phyloP scores from a whole-genome alignment of 1,139 yeast genomes.

The Scheffersomyces insectosa region DNA sequence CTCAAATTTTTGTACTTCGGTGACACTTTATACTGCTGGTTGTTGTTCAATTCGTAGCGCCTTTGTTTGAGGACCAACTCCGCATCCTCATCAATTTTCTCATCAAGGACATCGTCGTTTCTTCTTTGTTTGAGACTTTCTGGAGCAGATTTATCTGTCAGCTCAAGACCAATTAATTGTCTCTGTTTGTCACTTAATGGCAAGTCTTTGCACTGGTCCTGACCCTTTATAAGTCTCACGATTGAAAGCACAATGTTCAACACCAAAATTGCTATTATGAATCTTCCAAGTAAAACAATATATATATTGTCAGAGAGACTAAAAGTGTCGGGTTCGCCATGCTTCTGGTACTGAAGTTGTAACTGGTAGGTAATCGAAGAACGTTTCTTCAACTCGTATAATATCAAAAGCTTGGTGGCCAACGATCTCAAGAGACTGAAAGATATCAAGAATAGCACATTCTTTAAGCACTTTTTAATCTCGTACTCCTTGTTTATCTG shows the following conservation, averaged over 20 bases:
- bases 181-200: conserved; percentile 42
- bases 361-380: conserved; percentile 4
- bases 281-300: conserved; percentile 1
- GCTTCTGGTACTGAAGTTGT: conserved; percentile 8
- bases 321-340: background rate
- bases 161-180: conserved; percentile 31
- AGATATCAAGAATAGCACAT: conserved; percentile 18
- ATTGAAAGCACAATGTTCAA: conserved; percentile 18
- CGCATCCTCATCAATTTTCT: conserved; percentile 8
- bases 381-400: conserved; percentile 10
- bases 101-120: conserved; percentile 1
- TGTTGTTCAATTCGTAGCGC: conserved; percentile 6
- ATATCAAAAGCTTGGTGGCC: conserved; percentile 7
- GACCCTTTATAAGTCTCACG: conserved; percentile 25
- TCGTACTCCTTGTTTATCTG: conserved; percentile 35
- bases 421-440: conserved; percentile 19
- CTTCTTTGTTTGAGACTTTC: conserved; percentile 2
- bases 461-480: conserved; percentile 18
- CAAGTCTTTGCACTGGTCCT: conserved; percentile 44
- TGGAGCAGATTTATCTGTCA: background rate
- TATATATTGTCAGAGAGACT: background rate
- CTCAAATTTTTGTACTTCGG: conserved; percentile 9
- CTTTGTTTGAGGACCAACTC: conserved; percentile 12
- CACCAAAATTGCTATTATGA: conserved; percentile 9
- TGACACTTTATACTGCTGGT: background rate